Base-by-base conservation (phyloP, 1,284 basidiomycete genomes). In the Pseudomicrostroma phylloplanum region DNA sequence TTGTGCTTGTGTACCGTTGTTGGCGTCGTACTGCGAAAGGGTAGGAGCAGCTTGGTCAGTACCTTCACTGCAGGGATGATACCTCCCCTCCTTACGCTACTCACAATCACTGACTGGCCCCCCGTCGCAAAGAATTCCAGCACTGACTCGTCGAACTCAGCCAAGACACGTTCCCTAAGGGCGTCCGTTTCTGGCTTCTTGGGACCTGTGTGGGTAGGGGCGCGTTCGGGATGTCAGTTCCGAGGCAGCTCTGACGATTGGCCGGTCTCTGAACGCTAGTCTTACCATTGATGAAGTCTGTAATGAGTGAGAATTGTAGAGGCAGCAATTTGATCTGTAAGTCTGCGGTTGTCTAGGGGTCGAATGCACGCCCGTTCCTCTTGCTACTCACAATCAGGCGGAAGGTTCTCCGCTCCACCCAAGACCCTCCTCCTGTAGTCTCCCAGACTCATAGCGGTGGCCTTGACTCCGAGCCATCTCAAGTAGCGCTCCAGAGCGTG, bases 401-500 rank as follows among this genome's bases (percentile, higher is more conserved):
- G 96, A 1, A 97, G 83, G 62, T 88, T 87, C 79, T 92, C 86
- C 0, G 92, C 89, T 0, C 90, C 88, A 11, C 94, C 96, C 11
- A 97, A 82, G 0, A 89, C 86, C 82, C 91, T 91, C 57, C 96
- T 83, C 55, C 96, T 86, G 80, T 94, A 92, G 81, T 98, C 94
- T 25, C 96, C 96, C 4, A 98, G 83, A 1, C 91, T 93, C 63
- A 96, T 88, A 56, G 97, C 94, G 63, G 89, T 86, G 0, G 91
- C 94, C 80, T 94, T 96, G 67, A 99, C 90, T 49, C 96, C 94
- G 76, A 93, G 89, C 96, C 96, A 99, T 74, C 91, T 85, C 0
- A 98, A 85, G 80, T 98, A 99, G 25, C 96, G 87, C 79, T 98
- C 93, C 36, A 98, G 85, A 19, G 94, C 88, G 59, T 94, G 86